Percentiles rank a stretch among this genome's conserved stretches.
Evolutionary conservation across 192 early-diverging fungal species (phyloP).

Genomic region (Rhizophlyctis rosea): DNA sequence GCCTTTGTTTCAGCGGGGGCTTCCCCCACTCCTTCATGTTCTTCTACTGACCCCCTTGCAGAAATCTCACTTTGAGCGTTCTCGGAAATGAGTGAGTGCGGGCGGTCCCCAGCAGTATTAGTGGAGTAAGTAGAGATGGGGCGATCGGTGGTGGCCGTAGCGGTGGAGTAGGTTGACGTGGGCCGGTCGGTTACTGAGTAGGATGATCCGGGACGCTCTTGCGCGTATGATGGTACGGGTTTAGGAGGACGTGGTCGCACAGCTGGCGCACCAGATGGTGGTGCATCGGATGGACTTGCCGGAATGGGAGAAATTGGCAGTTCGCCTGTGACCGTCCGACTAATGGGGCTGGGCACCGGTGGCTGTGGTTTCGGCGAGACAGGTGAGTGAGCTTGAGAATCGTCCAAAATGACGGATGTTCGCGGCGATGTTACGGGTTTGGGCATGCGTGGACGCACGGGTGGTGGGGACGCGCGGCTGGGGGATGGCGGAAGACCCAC

Average conservation of each 20-base stretch:
- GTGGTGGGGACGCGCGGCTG: no score
- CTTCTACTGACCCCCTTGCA: conserved; percentile 7
- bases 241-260: not conserved
- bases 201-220: not conserved
- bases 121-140: conserved; percentile 18
- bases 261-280: not conserved
- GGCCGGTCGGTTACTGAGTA: conserved; percentile 7
- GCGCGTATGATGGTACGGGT: not conserved
- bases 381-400: not conserved
- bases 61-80: conserved; percentile 1
- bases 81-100: not conserved
- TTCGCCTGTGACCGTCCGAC: not conserved
- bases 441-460: no score
- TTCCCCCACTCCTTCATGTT: conserved; percentile 1
- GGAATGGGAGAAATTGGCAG: conserved; percentile 25
- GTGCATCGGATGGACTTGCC: conserved; percentile 16
- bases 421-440: no score
- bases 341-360: not conserved
- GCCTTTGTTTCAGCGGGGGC: not conserved
- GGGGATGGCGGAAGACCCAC: no score
- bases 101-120: not conserved
- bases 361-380: not conserved
- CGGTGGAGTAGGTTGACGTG: not conserved
- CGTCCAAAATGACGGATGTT: no score
- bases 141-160: conserved; percentile 12